A percentile compares a stretch with the other conserved stretches of the same genome.
phyloP scores from a whole-genome alignment of 768 basidiomycete species.

The Trametes cinnabarina region DNA sequence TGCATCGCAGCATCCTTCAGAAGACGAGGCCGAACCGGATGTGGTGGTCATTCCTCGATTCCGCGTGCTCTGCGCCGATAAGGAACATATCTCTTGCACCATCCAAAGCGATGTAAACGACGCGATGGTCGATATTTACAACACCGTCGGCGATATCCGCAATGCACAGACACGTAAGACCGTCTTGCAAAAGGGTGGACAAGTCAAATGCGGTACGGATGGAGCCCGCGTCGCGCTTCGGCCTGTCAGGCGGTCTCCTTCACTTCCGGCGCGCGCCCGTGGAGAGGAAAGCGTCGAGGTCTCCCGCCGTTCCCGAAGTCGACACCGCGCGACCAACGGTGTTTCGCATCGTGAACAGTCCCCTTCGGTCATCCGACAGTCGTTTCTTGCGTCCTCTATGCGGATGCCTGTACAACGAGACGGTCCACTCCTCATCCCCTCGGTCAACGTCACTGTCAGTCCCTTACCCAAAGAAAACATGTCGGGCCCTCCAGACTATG shows the following conservation, averaged over 20 bases:
- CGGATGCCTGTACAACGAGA: conserved; percentile 38
- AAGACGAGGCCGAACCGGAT: conserved; percentile 38
- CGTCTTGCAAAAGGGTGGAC: conserved; percentile 57
- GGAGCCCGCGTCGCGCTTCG: conserved; percentile 60
- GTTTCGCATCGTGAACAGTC: conserved; percentile 21
- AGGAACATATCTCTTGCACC: conserved; percentile 54
- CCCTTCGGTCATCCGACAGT: conserved; percentile 25
- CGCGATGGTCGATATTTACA: conserved; percentile 59
- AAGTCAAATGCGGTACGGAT: conserved; percentile 59
- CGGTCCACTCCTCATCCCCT: conserved; percentile 62
- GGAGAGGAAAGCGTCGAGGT: conserved; percentile 19
- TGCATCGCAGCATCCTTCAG: conserved; percentile 18
- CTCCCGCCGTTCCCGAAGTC: conserved; percentile 21
- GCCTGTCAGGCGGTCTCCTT: conserved; percentile 27
- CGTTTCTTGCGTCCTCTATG: conserved; percentile 19
- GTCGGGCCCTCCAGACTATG: conserved; percentile 47
- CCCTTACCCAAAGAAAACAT: conserved; percentile 37
- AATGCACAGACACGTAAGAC: conserved; percentile 64
- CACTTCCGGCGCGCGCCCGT: conserved; percentile 4
- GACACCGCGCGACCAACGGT: conserved; percentile 24
- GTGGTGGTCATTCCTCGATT: conserved; percentile 68
- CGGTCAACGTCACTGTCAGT: conserved; percentile 52
- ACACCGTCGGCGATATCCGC: conserved; percentile 52
- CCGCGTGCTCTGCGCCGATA: conserved; percentile 64
- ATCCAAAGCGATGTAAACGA: conserved; percentile 58